phyloP scores from a whole-genome alignment of 768 basidiomycete genomes.

The Tricholoma hemisulphureum region DNA sequence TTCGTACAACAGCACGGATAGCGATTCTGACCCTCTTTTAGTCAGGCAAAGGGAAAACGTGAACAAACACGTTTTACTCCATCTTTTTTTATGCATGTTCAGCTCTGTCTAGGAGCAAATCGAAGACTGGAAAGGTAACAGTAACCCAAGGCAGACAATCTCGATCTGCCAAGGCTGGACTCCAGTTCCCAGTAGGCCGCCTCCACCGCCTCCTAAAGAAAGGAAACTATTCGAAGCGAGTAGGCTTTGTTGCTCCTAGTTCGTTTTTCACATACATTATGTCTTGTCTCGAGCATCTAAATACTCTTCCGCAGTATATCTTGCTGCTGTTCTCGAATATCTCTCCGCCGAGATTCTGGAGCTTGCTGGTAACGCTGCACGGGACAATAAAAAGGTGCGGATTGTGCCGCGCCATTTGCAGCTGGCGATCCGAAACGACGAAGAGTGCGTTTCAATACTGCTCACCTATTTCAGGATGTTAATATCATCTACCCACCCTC shows the following conservation, averaged over 20 bases:
- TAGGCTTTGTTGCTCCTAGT: slow-evolving; percentile 71
- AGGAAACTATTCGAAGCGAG: slow-evolving; percentile 69
- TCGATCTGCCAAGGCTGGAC: slow-evolving; percentile 62
- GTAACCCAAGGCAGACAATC: slow-evolving; percentile 58
- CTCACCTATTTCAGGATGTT: neutral
- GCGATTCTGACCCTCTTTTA: slow-evolving; percentile 21
- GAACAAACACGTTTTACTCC: slow-evolving; percentile 14
- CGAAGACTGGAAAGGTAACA: slow-evolving; percentile 33
- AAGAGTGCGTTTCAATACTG: slow-evolving; percentile 43
- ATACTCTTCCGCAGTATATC: slow-evolving; percentile 53
- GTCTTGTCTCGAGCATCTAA: neutral
- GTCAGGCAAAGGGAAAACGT: slow-evolving; percentile 61
- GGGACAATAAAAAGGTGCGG: slow-evolving; percentile 80
- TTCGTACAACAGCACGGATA: too few relatives aligned
- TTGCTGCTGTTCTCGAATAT: slow-evolving; percentile 85
- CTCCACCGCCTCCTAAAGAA: slow-evolving; percentile 76
- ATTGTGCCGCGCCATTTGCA: slow-evolving; percentile 83
- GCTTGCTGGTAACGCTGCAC: slow-evolving; percentile 75
- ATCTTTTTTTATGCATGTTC: slow-evolving; percentile 9
- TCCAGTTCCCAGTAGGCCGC: slow-evolving; percentile 81
- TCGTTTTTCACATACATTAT: too few relatives aligned
- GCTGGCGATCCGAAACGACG: slow-evolving; percentile 77
- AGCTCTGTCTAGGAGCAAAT: slow-evolving; percentile 19
- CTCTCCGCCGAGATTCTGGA: slow-evolving; percentile 85
- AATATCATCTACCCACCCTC: neutral